Evolutionary conservation across 768 basidiomycete species (phyloP), one percentile per base, ranked within the genome.

Genomic region (Grammothele lineata): DNA sequence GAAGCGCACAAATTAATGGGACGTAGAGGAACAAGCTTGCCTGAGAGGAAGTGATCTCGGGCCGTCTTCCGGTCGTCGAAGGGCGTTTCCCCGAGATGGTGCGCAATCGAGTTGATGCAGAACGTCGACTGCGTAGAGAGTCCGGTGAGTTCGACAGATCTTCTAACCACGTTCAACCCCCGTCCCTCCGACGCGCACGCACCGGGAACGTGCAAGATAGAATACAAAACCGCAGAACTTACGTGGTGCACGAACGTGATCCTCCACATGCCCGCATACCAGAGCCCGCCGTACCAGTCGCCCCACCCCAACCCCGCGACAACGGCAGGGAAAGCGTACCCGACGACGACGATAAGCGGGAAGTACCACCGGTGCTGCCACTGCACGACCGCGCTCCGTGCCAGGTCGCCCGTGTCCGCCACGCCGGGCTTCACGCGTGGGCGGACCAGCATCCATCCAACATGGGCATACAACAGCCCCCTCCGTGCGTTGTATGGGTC

Each of bases 41-140:
- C 53, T 2, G 78, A 78, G 57, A 79, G 51, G 60, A 78, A 63
- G 54, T 70, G 68, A 60, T 78, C 75, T 33, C 70, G 58, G 14
- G 76, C 75, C 10, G 75, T 69, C 58, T 74, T 76, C 66, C 74
- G 75, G 70, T 78, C 75, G 63, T 78, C 77, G 58, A 71, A 80
- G 9, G 77, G 73, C 37, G 69, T 63, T 43, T 77, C 74, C 17
- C 78, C 78, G 45, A 80, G 66, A 69, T 72, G 78, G 60, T 80
- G 78, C 2, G 78, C 78, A 21, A 80, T 66, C 39, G 78, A 79
- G 66, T 80, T 80, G 60, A 80, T 75, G 57, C 74, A 74, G 63
- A 78, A 79, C 5, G 75, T 75, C 10, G 74, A 76, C 70, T 72
- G 48, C 11, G 22, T 25, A 19, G 26, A 40, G 30, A 39, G 14